These are phyloP conservation scores for Scutellaria galericulata DNA, from an alignment of 257 asterid species.

Conservation along the genomic window DNA sequence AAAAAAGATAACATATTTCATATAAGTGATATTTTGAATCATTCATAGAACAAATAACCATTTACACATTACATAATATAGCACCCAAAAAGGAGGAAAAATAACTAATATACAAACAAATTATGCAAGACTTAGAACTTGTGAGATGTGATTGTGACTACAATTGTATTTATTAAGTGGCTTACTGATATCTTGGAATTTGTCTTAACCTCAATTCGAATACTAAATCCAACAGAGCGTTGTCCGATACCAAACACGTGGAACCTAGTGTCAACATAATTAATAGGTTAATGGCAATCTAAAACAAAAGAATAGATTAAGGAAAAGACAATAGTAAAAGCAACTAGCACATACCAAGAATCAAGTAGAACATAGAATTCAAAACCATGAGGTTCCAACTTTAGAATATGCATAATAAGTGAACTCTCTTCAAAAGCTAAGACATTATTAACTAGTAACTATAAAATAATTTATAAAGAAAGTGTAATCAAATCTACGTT, in stretches of 20 bases:
- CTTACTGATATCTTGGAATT: conserved; percentile 76
- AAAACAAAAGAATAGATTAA: background rate
- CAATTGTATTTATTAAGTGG: conserved; percentile 22
- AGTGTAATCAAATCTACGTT: background rate
- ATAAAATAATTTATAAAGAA: background rate
- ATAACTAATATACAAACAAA: no score
- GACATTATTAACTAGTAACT: conserved; percentile 14
- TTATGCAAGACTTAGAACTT: background rate
- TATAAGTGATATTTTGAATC: no score
- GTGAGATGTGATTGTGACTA: no score
- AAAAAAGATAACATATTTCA: no score
- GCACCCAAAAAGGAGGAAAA: no score
- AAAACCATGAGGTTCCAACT: conserved; percentile 2
- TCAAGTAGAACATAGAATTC: conserved; percentile 10
- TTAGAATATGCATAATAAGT: background rate
- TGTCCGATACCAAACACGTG: conserved; percentile 90
- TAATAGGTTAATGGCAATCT: background rate
- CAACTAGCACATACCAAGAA: conserved; percentile 11
- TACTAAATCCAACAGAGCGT: conserved; percentile 78
- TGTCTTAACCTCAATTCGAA: conserved; percentile 85
- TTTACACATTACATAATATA: no score
- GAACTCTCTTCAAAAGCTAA: conserved; percentile 9
- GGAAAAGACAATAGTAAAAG: background rate
- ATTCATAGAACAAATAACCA: no score
- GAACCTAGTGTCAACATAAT: conserved; percentile 58